These are phyloP conservation scores for Diaporthe ampelina DNA, from an alignment of 2,329 filamentous ascomycete genomes.

Conservation along the genomic window DNA sequence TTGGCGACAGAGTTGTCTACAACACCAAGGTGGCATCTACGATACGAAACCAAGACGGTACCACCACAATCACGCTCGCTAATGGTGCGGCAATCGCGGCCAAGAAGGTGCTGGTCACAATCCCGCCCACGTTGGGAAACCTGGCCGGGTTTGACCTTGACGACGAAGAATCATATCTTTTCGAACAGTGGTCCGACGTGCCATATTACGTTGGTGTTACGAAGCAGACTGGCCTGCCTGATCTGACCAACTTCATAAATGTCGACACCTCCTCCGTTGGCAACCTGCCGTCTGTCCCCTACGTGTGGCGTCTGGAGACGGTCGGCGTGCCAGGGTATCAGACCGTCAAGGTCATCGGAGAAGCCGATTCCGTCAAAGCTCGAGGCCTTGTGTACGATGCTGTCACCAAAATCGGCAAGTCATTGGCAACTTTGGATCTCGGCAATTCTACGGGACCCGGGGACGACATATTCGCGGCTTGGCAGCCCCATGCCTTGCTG, in stretches of 20 bases:
- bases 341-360: slow-evolving; percentile 14
- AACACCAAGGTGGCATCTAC: slow-evolving; percentile 18
- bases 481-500: neutral
- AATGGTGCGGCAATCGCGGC: neutral
- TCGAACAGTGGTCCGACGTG: slow-evolving; percentile 11
- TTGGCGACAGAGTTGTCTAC: slow-evolving; percentile 6
- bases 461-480: slow-evolving; percentile 11
- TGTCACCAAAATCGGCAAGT: slow-evolving; percentile 6
- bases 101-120: slow-evolving; percentile 3
- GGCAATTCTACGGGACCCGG: neutral
- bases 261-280: neutral
- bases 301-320: slow-evolving; percentile 7
- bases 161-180: neutral
- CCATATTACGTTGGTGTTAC: slow-evolving; percentile 15
- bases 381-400: slow-evolving; percentile 7
- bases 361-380: neutral
- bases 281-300: neutral
- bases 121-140: neutral
- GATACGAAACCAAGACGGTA: slow-evolving; percentile 14
- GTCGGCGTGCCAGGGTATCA: slow-evolving; percentile 21
- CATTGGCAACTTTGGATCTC: neutral
- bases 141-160: slow-evolving; percentile 17
- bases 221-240: neutral
- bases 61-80: neutral
- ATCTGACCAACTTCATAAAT: slow-evolving; percentile 20